Conservation (phyloP, 75 land plant genomes). For the Selaginella tamariscina region DNA sequence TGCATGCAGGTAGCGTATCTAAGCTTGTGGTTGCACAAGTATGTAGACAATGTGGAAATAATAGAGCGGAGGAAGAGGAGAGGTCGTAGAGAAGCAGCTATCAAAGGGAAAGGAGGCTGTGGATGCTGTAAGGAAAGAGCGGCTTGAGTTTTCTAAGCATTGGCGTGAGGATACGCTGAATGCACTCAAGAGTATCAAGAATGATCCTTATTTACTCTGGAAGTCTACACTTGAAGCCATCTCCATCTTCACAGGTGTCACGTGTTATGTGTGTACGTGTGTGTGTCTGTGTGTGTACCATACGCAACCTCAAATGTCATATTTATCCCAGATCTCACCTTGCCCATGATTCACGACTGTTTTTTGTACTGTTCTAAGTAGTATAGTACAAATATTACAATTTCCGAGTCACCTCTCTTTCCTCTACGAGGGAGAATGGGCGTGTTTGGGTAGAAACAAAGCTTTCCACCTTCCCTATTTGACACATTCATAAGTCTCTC, state of each 20-base stretch:
- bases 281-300: no score
- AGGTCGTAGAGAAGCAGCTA: neutral
- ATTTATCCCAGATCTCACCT: no score
- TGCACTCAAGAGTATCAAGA: slow-evolving; percentile 1
- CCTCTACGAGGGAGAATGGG: no score
- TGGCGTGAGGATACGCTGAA: neutral
- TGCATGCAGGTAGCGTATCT: slow-evolving; percentile 18
- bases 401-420: no score
- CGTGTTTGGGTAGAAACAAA: no score
- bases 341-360: no score
- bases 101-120: neutral
- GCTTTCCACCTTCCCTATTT: no score
- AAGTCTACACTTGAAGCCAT: slow-evolving; percentile 13
- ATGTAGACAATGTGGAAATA: slow-evolving; percentile 20
- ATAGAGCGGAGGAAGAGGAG: neutral
- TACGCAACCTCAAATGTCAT: no score
- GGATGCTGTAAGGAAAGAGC: slow-evolving; percentile 4
- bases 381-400: no score
- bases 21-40: slow-evolving; percentile 24
- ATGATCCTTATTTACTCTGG: slow-evolving; percentile 19
- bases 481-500: no score
- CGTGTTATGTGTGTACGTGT: neutral
- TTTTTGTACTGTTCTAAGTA: no score
- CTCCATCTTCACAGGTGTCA: slow-evolving; percentile 4
- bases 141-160: neutral